These are phyloP conservation scores for Leishmania tarentolae DNA, from an alignment of 208 protist species.

Conservation along the genomic window DNA sequence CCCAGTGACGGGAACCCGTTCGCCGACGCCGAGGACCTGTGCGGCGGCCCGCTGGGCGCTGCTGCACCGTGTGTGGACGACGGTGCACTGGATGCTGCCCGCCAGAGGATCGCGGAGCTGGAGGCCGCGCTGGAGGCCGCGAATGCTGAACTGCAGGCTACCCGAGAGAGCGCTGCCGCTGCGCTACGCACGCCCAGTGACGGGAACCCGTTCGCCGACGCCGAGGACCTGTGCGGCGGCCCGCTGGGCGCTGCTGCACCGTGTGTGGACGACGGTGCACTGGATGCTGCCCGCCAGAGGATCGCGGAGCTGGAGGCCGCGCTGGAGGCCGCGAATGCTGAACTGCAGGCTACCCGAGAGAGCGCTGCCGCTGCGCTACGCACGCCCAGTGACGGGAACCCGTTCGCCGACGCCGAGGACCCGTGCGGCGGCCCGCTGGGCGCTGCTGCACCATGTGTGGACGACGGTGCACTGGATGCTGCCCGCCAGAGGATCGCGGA, in stretches of 20 bases:
- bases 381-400: constrained; percentile 1
- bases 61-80: too few relatives aligned
- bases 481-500: constrained; percentile 16
- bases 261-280: constrained; percentile 11
- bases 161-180: not conserved
- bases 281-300: constrained; percentile 15
- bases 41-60: too few relatives aligned
- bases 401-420: constrained; percentile 22
- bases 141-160: constrained; percentile 7
- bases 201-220: constrained; percentile 24
- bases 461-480: constrained; percentile 15
- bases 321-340: constrained; percentile 8
- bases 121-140: too few relatives aligned
- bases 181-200: not conserved
- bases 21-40: too few relatives aligned
- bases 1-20: constrained; percentile 19
- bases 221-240: too few relatives aligned
- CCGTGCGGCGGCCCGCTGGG: too few relatives aligned
- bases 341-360: not conserved
- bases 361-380: not conserved
- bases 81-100: constrained; percentile 15
- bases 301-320: constrained; percentile 16
- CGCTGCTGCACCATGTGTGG: too few relatives aligned
- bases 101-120: constrained; percentile 16
- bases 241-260: too few relatives aligned